A percentile compares a stretch with the other conserved stretches of the same genome.
Evolutionary conservation across 441 rosid species (phyloP).

Genomic region (Lepidium campestre): DNA sequence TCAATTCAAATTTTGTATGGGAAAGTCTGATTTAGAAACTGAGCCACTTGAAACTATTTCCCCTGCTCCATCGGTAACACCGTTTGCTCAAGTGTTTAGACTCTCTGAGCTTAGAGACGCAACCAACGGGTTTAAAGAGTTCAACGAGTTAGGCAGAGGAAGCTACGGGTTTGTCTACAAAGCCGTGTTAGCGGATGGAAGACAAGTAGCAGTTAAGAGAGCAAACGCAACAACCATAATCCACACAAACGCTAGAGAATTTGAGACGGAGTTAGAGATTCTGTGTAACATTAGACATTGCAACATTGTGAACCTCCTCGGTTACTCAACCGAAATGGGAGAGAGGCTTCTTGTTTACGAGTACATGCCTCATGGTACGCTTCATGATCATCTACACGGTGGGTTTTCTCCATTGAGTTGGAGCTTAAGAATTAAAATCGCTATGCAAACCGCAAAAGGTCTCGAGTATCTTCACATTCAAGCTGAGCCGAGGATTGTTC

Average conservation of each 20-base stretch:
- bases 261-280: conserved; percentile 67
- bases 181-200: conserved; percentile 67
- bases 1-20: conserved; percentile 49
- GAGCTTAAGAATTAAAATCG: conserved; percentile 44
- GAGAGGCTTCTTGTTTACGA: conserved; percentile 65
- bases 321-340: conserved; percentile 67
- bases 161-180: conserved; percentile 89
- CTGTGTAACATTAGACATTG: conserved; percentile 61
- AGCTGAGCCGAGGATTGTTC: conserved; percentile 55
- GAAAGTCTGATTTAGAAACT: conserved; percentile 46
- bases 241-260: conserved; percentile 69
- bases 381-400: conserved; percentile 58
- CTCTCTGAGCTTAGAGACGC: conserved; percentile 86
- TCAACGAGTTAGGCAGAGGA: conserved; percentile 87
- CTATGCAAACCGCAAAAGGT: conserved; percentile 56
- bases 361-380: conserved; percentile 64
- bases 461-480: conserved; percentile 75
- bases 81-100: conserved; percentile 69
- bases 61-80: conserved; percentile 34
- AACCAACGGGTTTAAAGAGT: conserved; percentile 89
- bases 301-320: conserved; percentile 60
- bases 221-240: conserved; percentile 94
- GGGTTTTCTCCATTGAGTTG: conserved; percentile 62
- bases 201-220: conserved; percentile 83
- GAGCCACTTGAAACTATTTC: conserved; percentile 32